Evolutionary conservation across 2,329 filamentous ascomycete genomes (phyloP).

Genomic region (Fusarium illudens): DNA sequence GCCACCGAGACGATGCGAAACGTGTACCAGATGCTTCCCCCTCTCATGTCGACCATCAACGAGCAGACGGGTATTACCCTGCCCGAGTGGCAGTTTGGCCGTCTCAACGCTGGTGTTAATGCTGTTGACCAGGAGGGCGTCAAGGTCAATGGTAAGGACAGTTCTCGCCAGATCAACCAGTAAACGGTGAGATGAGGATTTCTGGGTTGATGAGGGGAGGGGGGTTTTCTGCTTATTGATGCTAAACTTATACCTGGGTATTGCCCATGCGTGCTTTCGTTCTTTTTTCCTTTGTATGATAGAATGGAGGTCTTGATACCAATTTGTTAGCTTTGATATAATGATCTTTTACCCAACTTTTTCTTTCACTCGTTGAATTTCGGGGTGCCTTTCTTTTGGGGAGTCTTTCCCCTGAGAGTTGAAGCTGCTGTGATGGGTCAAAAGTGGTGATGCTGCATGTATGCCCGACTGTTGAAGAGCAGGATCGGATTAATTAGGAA

Average conservation of each 20-base stretch:
- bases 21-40: conserved; percentile 84
- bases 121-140: conserved; percentile 42
- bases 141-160: conserved; percentile 38
- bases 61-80: conserved; percentile 87
- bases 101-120: conserved; percentile 48
- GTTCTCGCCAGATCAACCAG: neutral
- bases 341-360: neutral
- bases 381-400: neutral
- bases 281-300: neutral
- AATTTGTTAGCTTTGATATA: neutral
- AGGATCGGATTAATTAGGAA: neutral
- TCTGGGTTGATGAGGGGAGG: neutral
- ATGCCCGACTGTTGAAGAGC: neutral
- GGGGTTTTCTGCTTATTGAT: neutral
- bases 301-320: neutral
- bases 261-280: neutral
- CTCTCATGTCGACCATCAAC: conserved; percentile 84
- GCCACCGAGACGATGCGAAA: conserved; percentile 74
- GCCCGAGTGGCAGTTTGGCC: conserved; percentile 77
- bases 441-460: neutral
- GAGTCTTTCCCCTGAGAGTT: neutral
- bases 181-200: neutral
- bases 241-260: neutral
- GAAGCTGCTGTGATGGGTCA: neutral
- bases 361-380: neutral